A percentile compares a stretch with the other conserved stretches of the same genome.
Conservation (phyloP, 2,329 filamentous ascomycete species). For the Paracoccidioides brasiliensis region DNA sequence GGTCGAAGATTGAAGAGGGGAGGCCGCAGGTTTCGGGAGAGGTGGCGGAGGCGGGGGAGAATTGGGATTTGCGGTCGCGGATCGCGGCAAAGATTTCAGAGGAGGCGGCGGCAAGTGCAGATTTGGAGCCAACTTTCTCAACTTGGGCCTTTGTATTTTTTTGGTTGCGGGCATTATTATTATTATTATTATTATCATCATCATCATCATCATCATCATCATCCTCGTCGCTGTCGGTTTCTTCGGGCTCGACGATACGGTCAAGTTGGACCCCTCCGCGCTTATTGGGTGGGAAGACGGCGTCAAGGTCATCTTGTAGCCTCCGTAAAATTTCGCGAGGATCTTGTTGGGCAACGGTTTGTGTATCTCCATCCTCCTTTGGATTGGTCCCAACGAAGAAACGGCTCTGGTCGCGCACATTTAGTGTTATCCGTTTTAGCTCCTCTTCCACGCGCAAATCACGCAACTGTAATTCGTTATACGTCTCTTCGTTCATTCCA, state of each 20-base stretch:
- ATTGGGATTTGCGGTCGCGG: constrained; percentile 42
- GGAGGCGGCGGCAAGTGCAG: constrained; percentile 44
- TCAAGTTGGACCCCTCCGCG: constrained; percentile 55
- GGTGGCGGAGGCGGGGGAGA: constrained; percentile 25
- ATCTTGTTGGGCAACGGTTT: constrained; percentile 54
- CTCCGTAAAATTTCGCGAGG: constrained; percentile 54
- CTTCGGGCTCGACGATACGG: constrained; percentile 42
- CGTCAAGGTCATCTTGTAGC: constrained; percentile 48
- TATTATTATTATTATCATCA: too few species aligned
- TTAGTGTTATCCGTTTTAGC: constrained; percentile 68
- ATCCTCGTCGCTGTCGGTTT: constrained; percentile 50
- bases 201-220: too few species aligned
- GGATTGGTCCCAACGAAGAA: constrained; percentile 49
- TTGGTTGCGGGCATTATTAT: constrained; percentile 43
- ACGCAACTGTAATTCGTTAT: constrained; percentile 59
- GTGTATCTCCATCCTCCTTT: constrained; percentile 34
- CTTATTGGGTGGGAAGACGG: constrained; percentile 42
- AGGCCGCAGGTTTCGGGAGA: constrained; percentile 34
- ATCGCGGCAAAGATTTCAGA: constrained; percentile 47
- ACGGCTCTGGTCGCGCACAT: constrained; percentile 73
- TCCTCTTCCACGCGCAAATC: constrained; percentile 65
- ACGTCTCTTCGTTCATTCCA: constrained; percentile 59
- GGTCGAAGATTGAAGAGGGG: constrained; percentile 43
- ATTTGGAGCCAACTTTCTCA: constrained; percentile 51
- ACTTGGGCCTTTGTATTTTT: constrained; percentile 35